Conservation (phyloP, 306 rosid genomes). For the Arachis hypogaea region DNA sequence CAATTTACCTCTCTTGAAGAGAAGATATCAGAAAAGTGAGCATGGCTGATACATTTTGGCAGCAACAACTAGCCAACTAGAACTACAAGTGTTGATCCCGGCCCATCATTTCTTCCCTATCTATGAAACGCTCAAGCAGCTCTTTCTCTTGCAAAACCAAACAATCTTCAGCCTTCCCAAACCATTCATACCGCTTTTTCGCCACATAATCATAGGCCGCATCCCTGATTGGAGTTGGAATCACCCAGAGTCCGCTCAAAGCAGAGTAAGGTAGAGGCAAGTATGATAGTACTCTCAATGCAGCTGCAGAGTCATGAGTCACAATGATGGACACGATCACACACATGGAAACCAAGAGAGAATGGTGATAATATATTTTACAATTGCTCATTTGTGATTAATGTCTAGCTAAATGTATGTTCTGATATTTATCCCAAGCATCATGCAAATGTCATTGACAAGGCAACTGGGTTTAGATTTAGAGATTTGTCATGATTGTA, state of each 20-base stretch:
- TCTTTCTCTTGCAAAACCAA: slow-evolving; percentile 68
- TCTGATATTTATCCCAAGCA: slow-evolving; percentile 1
- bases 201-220: slow-evolving; percentile 65
- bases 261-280: slow-evolving; percentile 79
- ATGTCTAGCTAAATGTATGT: background rate
- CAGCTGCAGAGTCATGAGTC: slow-evolving; percentile 61
- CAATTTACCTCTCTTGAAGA: slow-evolving; percentile 21
- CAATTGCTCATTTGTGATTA: slow-evolving; percentile 18
- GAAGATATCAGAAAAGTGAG: slow-evolving; percentile 7
- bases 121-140: slow-evolving; percentile 83
- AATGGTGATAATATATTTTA: slow-evolving; percentile 21
- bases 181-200: slow-evolving; percentile 58
- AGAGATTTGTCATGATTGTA: slow-evolving; percentile 16
- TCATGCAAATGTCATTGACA: slow-evolving; percentile 3
- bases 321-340: slow-evolving; percentile 34
- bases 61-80: background rate
- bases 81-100: slow-evolving; percentile 30
- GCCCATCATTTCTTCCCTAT: slow-evolving; percentile 68
- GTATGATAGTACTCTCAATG: slow-evolving; percentile 69
- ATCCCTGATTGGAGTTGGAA: slow-evolving; percentile 75
- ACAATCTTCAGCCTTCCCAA: slow-evolving; percentile 66
- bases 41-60: background rate
- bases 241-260: slow-evolving; percentile 51
- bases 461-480: slow-evolving; percentile 9
- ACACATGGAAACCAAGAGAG: background rate